Percentiles rank a stretch among this genome's conserved stretches.
These are phyloP conservation scores for Erigeron canadensis DNA, from an alignment of 129 eudicot genomes.

Conservation along the genomic window DNA sequence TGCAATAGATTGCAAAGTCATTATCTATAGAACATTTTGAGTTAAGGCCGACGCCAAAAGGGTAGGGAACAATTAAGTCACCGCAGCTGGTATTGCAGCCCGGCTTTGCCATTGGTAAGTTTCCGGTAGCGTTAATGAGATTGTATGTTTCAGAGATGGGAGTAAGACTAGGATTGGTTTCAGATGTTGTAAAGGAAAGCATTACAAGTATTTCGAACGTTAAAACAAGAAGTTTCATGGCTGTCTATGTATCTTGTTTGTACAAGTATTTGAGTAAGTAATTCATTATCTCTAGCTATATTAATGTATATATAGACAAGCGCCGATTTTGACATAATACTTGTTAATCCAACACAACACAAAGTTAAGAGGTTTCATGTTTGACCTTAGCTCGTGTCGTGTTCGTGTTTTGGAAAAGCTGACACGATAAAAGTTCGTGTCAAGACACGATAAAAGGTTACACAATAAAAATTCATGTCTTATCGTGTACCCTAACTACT, in stretches of 20 bases:
- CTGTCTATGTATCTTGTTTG: background rate
- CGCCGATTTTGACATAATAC: too few relatives aligned
- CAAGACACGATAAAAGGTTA: too few relatives aligned
- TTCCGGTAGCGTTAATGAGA: background rate
- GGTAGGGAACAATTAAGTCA: slow-evolving; percentile 37
- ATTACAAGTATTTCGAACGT: background rate
- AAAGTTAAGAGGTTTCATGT: too few relatives aligned
- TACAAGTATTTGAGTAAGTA: background rate
- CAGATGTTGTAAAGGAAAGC: background rate
- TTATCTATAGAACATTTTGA: slow-evolving; percentile 27
- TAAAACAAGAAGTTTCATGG: slow-evolving; percentile 8
- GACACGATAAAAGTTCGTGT: too few relatives aligned
- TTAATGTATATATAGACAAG: too few relatives aligned
- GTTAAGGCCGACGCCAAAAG: slow-evolving; percentile 31
- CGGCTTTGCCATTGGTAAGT: slow-evolving; percentile 16
- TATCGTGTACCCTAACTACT: too few relatives aligned
- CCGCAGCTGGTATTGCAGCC: slow-evolving; percentile 19
- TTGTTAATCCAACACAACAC: too few relatives aligned
- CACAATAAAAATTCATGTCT: too few relatives aligned
- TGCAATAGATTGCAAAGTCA: slow-evolving; percentile 33
- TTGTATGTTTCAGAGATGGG: background rate
- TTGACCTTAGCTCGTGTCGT: too few relatives aligned
- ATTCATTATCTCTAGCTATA: too few relatives aligned
- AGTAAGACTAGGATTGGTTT: background rate
- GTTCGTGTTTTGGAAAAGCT: too few relatives aligned